phyloP scores from a whole-genome alignment of 2,329 filamentous ascomycete genomes.

The Scedosporium minutisporum region DNA sequence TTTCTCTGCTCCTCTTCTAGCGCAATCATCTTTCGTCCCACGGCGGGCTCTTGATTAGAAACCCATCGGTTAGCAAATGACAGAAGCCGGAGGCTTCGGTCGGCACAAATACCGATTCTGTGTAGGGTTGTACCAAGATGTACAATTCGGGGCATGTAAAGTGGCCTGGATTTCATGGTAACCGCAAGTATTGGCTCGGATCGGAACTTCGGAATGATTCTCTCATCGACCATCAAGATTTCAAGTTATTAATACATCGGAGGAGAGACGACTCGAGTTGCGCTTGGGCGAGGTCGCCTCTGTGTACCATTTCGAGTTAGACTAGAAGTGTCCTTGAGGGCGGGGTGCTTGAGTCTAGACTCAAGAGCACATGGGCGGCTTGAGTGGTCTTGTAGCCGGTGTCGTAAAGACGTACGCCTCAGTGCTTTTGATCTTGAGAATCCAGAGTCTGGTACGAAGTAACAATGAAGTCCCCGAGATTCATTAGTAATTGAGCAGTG shows the following conservation, averaged over 20 bases:
- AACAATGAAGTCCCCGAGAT: too few species aligned
- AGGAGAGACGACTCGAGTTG: not conserved
- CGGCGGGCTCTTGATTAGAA: not conserved
- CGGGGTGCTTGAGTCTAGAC: not conserved
- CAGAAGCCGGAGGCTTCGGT: not conserved
- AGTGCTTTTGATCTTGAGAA: too few species aligned
- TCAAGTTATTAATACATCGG: not conserved
- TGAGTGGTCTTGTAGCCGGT: too few species aligned
- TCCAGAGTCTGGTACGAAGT: too few species aligned
- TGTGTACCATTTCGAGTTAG: not conserved
- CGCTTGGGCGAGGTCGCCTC: not conserved
- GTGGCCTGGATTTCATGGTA: not conserved
- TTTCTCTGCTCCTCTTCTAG: not conserved
- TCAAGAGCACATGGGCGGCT: too few species aligned
- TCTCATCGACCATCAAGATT: not conserved
- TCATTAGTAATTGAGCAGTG: too few species aligned
- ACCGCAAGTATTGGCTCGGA: not conserved
- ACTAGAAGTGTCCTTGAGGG: not conserved
- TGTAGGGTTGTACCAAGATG: too few species aligned
- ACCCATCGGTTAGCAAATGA: not conserved
- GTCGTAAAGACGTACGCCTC: too few species aligned
- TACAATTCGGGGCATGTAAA: not conserved
- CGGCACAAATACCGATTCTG: too few species aligned
- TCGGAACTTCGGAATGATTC: not conserved
- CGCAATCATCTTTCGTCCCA: not conserved